Base-by-base conservation (phyloP, 306 rosid species). In the Prunus fruticosa region DNA sequence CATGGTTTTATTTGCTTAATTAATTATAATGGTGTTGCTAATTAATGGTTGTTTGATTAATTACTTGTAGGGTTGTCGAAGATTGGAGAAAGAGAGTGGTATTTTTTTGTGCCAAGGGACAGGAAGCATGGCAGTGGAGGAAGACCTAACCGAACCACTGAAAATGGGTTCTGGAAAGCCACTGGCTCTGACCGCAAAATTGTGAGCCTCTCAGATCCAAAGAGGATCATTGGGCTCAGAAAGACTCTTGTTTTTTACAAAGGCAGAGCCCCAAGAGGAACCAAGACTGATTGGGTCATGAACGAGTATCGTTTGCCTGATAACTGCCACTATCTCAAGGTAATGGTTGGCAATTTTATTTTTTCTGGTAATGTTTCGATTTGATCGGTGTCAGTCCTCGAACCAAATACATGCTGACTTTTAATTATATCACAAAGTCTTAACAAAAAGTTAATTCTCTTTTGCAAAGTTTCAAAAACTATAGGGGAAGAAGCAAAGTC, bases 261-360 rank as follows among this genome's bases (percentile, higher is more conserved):
- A 34, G 99, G 99, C 41, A 89, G 96, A 82, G 98, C 99, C 1
- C 96, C 98, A 0, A 70, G 91, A 16, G 98, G 99, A 71, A 76
- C 12, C 80, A 95, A 95, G 83, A 95, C 98, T 4, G 99, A 95
- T 61, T 95, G 99, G 99, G 93, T 95, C 64, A 95, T 95, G 99
- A 95, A 95, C 34, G 99, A 95, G 79, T 95, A 92, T 78, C 99
- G 98, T 73, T 76, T 95, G 60, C 98, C 98, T 3, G 97, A 92
- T 78, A 78, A 82, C 79, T 82, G 76, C 64, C 71, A 68, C 41
- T 71, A 86, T 68, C 91, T 88, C 0, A 92, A 92, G 96, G 98
- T 93, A 87, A 2, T 27, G 43, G 43, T 38, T 38, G 43, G 41
- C 41, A 5, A 34, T 32, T 32, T 32, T 32, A 27, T 28, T 30